phyloP scores from a whole-genome alignment of 2,329 filamentous ascomycete species.

The Aspergillus ruber region DNA sequence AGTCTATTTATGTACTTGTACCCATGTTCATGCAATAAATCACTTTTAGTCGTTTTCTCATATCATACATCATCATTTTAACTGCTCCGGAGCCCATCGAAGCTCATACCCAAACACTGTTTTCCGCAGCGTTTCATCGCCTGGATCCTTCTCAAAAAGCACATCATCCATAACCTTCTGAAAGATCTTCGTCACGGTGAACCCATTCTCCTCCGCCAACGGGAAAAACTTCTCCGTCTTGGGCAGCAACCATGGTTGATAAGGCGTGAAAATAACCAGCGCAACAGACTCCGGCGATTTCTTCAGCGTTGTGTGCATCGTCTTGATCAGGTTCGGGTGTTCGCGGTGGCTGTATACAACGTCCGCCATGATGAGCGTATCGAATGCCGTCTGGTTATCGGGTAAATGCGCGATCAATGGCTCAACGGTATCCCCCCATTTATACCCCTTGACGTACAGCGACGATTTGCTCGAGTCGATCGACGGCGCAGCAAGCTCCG shows the following conservation, averaged over 20 bases:
- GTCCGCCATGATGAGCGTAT: slow-evolving; percentile 80
- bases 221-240: slow-evolving; percentile 86
- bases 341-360: slow-evolving; percentile 87
- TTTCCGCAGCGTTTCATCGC: slow-evolving; percentile 71
- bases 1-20: background rate
- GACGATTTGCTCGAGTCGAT: slow-evolving; percentile 29
- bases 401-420: slow-evolving; percentile 55
- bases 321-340: slow-evolving; percentile 69
- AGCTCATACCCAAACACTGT: slow-evolving; percentile 76
- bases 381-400: slow-evolving; percentile 49
- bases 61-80: slow-evolving; percentile 11
- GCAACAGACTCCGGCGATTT: slow-evolving; percentile 53
- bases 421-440: slow-evolving; percentile 68
- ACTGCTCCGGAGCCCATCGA: slow-evolving; percentile 50
- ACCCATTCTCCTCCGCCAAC: slow-evolving; percentile 61
- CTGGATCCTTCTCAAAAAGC: slow-evolving; percentile 83
- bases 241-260: slow-evolving; percentile 81
- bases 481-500: slow-evolving; percentile 49
- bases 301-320: slow-evolving; percentile 62
- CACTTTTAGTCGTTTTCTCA: too few species aligned
- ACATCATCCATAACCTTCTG: slow-evolving; percentile 78
- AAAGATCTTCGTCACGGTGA: slow-evolving; percentile 70
- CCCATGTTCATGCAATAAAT: background rate
- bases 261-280: slow-evolving; percentile 89
- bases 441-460: slow-evolving; percentile 63